A percentile compares a stretch with the other conserved stretches of the same genome.
phyloP scores from a whole-genome alignment of 208 protist species.

The Leishmania turanica region DNA sequence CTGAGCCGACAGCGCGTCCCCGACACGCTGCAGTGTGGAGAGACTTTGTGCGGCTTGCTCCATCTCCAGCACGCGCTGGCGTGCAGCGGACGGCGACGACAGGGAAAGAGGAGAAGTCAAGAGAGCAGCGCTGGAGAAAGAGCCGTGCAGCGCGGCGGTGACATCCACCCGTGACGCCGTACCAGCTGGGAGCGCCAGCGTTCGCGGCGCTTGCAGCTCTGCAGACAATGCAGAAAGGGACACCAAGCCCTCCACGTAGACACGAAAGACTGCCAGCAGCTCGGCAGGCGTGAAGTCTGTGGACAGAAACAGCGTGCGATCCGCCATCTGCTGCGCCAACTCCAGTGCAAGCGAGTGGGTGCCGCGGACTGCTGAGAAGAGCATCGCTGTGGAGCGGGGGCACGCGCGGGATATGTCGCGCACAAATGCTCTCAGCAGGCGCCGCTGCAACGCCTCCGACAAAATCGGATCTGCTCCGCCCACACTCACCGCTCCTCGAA shows the following conservation, averaged over 20 bases:
- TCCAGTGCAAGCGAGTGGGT: conserved; percentile 31
- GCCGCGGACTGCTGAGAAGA: conserved; percentile 54
- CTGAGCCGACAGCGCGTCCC: conserved; percentile 62
- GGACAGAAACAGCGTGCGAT: conserved; percentile 72
- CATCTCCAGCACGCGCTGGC: conserved; percentile 24
- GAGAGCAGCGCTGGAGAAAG: not conserved
- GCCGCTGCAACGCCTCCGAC: conserved; percentile 25
- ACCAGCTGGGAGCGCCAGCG: not conserved
- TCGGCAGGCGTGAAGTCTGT: conserved; percentile 81
- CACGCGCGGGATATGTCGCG: conserved; percentile 39
- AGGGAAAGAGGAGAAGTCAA: not conserved
- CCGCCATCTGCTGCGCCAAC: conserved; percentile 58
- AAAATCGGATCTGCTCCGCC: not conserved
- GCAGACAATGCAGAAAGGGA: conserved; percentile 39
- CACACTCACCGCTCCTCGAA: not conserved
- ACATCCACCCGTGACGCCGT: not conserved
- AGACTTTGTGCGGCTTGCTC: conserved; percentile 53
- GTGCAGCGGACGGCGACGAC: not conserved
- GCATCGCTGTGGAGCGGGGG: conserved; percentile 70
- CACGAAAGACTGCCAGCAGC: conserved; percentile 72
- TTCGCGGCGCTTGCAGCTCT: conserved; percentile 16
- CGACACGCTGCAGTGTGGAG: conserved; percentile 44
- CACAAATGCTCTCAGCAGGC: conserved; percentile 45
- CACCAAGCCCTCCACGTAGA: conserved; percentile 57
- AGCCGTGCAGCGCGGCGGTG: conserved; percentile 2